phyloP scores from a whole-genome alignment of 2,329 filamentous ascomycete genomes.

The Ophiocordyceps australis region DNA sequence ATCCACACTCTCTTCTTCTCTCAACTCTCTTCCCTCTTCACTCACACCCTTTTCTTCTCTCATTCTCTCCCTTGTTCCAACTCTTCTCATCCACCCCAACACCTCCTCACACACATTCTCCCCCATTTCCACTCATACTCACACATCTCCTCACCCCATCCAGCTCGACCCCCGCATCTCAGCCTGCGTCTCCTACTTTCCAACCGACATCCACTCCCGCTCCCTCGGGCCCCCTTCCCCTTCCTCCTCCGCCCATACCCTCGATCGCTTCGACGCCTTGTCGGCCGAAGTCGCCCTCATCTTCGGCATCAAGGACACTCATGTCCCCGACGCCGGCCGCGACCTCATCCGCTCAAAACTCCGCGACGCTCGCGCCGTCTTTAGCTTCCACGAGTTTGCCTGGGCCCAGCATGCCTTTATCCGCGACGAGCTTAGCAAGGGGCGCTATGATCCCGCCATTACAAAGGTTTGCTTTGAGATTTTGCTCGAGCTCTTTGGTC shows the following conservation, averaged over 20 bases:
- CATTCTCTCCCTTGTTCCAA: no score
- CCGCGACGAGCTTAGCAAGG: constrained; percentile 80
- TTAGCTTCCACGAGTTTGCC: constrained; percentile 78
- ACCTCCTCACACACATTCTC: background rate
- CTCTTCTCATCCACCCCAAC: background rate
- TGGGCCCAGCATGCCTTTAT: constrained; percentile 95
- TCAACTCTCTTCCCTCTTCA: no score
- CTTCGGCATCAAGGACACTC: constrained; percentile 79
- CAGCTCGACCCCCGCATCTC: constrained; percentile 57
- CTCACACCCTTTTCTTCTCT: no score
- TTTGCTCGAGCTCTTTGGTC: constrained; percentile 66
- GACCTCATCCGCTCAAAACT: constrained; percentile 72
- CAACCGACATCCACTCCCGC: constrained; percentile 71
- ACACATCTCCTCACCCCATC: background rate
- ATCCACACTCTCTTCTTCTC: no score
- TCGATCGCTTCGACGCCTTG: constrained; percentile 43
- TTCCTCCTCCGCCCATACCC: constrained; percentile 25
- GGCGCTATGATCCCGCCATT: constrained; percentile 79
- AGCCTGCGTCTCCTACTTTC: constrained; percentile 75
- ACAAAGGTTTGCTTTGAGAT: constrained; percentile 84
- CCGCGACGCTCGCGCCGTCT: constrained; percentile 54
- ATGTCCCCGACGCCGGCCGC: constrained; percentile 67
- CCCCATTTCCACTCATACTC: background rate
- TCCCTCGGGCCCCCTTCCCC: constrained; percentile 46
- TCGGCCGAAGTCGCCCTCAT: constrained; percentile 79